Evolutionary conservation across 2,329 filamentous ascomycete genomes (phyloP), one percentile per base, ranked within the genome.

Genomic region (Leptographium lundbergii): DNA sequence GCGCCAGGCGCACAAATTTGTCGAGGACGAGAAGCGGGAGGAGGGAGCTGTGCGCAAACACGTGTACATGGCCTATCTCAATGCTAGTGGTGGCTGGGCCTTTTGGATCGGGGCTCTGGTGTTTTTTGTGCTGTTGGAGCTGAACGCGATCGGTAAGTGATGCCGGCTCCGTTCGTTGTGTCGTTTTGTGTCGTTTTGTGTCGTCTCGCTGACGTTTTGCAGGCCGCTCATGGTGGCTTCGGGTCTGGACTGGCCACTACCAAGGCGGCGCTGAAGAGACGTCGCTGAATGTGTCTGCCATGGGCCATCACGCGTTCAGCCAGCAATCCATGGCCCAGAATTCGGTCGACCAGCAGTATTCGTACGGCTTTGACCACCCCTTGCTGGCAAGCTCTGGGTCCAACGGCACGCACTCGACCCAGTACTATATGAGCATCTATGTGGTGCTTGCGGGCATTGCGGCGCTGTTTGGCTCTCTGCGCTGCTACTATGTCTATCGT

Each of bases 1-100:
- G 5, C 51, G 81, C 65, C 70, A 71, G 6, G 78, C 82, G 0
- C 84, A 83, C 63, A 87, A 89, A 69, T 92, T 91, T 63, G 81
- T 88, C 29, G 84, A 90, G 66, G 87, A 90, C 3, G 89, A 94
- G 69, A 75, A 74, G n/a, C 80, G 84, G 59, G 86, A 89, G 67
- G 79, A 80, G 57, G 89, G 89, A 1, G 79, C 84, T 6, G 82
- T 92, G 36, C 85, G 85, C 64, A 75, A 75, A 25, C 75, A 76
- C 7, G 78, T 91, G n/a, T 92, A 91, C 62, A 66, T 74, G 14
- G 76, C 77, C 0, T 94, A 91, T 66, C 70, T 91, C 17, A 76
- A 75, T 11, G 81, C 84, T 27, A 87, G 81, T 62, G 88, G 87
- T 19, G 84, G 85, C 11, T 74, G 76, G 63, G 67, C 73, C 17